Percentiles rank a stretch among this genome's conserved stretches.
phyloP scores from a whole-genome alignment of 805 yeast species.

The Tetrapisispora arboricola region DNA sequence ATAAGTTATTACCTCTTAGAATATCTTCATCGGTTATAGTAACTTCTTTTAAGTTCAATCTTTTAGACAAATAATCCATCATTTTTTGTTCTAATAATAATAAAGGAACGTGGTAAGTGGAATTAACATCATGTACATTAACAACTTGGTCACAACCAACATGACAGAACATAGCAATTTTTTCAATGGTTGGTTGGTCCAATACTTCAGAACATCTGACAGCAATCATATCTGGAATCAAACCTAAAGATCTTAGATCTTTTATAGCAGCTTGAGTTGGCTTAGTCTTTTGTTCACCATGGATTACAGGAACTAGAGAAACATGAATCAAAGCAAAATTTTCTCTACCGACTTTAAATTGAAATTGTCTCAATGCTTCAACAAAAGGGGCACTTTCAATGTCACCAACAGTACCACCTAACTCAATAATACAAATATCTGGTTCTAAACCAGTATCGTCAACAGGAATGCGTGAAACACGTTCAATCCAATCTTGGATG shows the following conservation, averaged over 20 bases:
- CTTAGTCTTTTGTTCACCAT: conserved; percentile 97
- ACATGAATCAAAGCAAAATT: conserved; percentile 95
- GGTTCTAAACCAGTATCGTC: conserved; percentile 83
- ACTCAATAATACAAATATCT: conserved; percentile 91
- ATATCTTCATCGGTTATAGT: conserved; percentile 39
- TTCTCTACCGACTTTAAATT: conserved; percentile 89
- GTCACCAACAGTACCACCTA: conserved; percentile 99
- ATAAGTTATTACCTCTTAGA: conserved; percentile 56
- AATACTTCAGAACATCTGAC: conserved; percentile 87
- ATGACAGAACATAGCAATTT: conserved; percentile 98
- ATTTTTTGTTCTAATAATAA: conserved; percentile 79
- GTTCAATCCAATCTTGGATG: conserved; percentile 97
- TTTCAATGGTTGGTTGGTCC: conserved; percentile 77
- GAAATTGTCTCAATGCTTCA: conserved; percentile 97
- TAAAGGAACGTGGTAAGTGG: conserved; percentile 95
- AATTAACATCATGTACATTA: conserved; percentile 92
- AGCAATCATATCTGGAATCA: conserved; percentile 94
- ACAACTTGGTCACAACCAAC: conserved; percentile 97
- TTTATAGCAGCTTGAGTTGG: conserved; percentile 99
- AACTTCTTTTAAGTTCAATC: conserved; percentile 50
- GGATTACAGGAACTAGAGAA: conserved; percentile 93
- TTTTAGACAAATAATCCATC: conserved; percentile 58
- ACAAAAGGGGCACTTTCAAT: conserved; percentile 98
- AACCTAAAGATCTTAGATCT: conserved; percentile 90
- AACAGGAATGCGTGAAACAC: conserved; percentile 84